Evolutionary conservation across 371 early-diverging fungal species (phyloP).

Genomic region (Mucor piriformis): DNA sequence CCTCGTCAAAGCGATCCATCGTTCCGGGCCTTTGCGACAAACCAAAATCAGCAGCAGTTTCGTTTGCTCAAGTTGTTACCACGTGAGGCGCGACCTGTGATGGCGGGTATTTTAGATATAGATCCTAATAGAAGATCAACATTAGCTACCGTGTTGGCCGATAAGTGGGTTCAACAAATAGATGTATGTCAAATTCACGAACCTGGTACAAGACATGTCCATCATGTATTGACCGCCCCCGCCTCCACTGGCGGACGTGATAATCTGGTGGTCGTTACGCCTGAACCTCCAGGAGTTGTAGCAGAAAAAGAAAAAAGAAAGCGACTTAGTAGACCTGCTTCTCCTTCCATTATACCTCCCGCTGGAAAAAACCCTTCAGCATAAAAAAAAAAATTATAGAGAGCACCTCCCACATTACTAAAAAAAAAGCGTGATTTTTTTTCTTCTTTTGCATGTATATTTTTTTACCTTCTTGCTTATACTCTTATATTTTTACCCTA

Average conservation of each 20-base stretch:
- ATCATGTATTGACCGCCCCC: slow-evolving; percentile 44
- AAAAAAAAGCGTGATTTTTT: not conserved
- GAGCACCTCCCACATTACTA: not conserved
- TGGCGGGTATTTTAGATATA: slow-evolving; percentile 53
- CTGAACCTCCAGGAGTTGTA: slow-evolving; percentile 51
- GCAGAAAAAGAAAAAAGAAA: slow-evolving; percentile 50
- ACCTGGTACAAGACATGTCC: slow-evolving; percentile 50
- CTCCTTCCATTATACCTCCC: slow-evolving; percentile 14
- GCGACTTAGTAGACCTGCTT: slow-evolving; percentile 25
- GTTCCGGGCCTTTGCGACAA: slow-evolving; percentile 50
- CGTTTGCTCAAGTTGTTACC: slow-evolving; percentile 58
- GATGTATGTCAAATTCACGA: slow-evolving; percentile 59
- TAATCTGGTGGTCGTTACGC: slow-evolving; percentile 44
- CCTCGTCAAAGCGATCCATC: slow-evolving; percentile 55
- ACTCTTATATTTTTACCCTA: not conserved
- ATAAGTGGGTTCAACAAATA: slow-evolving; percentile 61
- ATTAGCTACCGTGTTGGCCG: slow-evolving; percentile 44
- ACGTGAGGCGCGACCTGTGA: slow-evolving; percentile 48
- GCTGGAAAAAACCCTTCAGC: slow-evolving; percentile 6
- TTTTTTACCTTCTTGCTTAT: not conserved
- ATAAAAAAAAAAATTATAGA: not conserved
- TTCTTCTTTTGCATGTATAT: not conserved
- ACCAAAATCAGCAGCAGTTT: slow-evolving; percentile 42
- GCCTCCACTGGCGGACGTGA: slow-evolving; percentile 21
- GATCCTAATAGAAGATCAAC: slow-evolving; percentile 54